A percentile compares a stretch with the other conserved stretches of the same genome.
These are phyloP conservation scores for Metschnikowia sp. DNA, from an alignment of 805 yeast species.

Conservation along the genomic window DNA sequence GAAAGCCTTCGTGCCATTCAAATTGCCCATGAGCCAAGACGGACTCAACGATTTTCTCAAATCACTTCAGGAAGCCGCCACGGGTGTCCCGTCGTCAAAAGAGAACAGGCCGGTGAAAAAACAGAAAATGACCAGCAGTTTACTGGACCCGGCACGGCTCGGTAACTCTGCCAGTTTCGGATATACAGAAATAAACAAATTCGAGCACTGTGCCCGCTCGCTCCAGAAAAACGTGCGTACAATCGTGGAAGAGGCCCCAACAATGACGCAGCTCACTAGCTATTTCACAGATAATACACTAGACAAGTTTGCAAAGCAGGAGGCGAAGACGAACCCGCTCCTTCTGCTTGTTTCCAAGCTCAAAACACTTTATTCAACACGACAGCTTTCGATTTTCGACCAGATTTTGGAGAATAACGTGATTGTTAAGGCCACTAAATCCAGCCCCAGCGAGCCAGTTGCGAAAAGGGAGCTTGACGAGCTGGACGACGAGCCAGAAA, in stretches of 20 bases:
- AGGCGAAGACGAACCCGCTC: constrained; percentile 51
- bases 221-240: constrained; percentile 41
- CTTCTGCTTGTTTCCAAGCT: constrained; percentile 58
- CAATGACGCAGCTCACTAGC: constrained; percentile 37
- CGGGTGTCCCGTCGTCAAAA: background rate
- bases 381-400: constrained; percentile 52
- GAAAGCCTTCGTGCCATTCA: background rate
- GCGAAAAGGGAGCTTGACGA: background rate
- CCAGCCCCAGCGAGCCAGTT: background rate
- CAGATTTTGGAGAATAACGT: constrained; percentile 42
- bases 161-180: constrained; percentile 19
- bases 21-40: background rate
- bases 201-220: constrained; percentile 38
- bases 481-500: background rate
- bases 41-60: constrained; percentile 1
- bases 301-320: constrained; percentile 45
- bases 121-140: constrained; percentile 2
- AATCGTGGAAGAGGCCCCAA: constrained; percentile 53
- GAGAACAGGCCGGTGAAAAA: constrained; percentile 1
- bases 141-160: constrained; percentile 1
- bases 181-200: constrained; percentile 35
- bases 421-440: background rate
- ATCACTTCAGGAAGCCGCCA: constrained; percentile 4
- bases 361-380: constrained; percentile 49
- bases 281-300: constrained; percentile 28